Base-by-base conservation (phyloP, 2,329 filamentous ascomycete species). In the Sphaceloma murrayae region DNA sequence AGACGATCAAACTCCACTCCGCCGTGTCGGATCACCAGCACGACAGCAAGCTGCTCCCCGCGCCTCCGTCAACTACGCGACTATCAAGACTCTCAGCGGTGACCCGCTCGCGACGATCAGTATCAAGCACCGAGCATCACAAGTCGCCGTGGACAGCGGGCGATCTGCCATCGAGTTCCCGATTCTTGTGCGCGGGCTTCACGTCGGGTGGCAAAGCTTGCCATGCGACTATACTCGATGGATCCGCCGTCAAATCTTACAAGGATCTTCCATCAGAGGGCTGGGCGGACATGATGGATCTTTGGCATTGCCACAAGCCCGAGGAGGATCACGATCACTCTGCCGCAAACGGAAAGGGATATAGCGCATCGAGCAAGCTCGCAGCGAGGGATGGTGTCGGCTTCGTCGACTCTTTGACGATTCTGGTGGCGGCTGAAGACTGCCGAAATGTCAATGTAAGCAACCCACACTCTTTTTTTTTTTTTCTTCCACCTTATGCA, bases 281-380 rank as follows among this genome's bases (percentile, higher is more conserved):
- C 57, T 98, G 91, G 91, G 93, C 91, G 0, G 91, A 98, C 66
- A 94, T 98, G 88, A 98, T 98, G 91, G 93, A 98, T 62, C 94
- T 98, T 54, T 98, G 91, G 91, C 93, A 98, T 63, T 98, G 91
- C 57, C 91, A 98, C 62, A 96, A 96, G 63, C 91, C 93, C 1
- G 63, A 69, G 29, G 72, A 79, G 49, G 55, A 55, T 5, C 50
- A 56, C 24, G 52, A 73, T n/a, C 61, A 64, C 34, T 67, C 77
- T 11, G 68, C 73, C 5, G 14, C 49, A 29, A 51, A 57, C 24
- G 66, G 70, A 8, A 82, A 85, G 56, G 88, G 85, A 1, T 95
- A 94, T 58, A 84, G 85, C n/a, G 85, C 87, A 21, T 80, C 79
- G 33, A 87, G 80, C 53, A 75, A 72, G 50, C 80, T 95, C 45